Conservation (phyloP, 345 rosid species). For the Abelmoschus esculentus region DNA sequence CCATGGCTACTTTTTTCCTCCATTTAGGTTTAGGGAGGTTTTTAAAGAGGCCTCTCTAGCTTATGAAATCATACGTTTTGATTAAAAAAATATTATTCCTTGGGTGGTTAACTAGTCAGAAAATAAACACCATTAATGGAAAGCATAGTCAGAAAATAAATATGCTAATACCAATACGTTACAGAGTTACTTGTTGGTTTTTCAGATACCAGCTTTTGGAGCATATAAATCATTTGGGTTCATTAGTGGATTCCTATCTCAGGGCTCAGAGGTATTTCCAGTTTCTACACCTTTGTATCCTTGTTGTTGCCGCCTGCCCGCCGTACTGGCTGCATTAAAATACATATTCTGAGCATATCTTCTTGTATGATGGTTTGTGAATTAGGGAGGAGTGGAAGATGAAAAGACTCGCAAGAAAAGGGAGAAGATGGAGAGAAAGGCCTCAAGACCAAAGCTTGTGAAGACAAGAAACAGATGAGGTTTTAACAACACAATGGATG, state of each 20-base stretch:
- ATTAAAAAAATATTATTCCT: no score
- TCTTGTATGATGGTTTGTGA: slow-evolving; percentile 7
- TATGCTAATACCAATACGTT: no score
- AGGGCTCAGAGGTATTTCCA: slow-evolving; percentile 56
- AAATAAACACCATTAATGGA: no score
- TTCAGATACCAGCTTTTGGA: slow-evolving; percentile 78
- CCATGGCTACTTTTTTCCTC: no score
- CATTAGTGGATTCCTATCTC: slow-evolving; percentile 48
- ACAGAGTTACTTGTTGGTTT: background rate
- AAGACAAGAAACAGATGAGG: slow-evolving; percentile 56
- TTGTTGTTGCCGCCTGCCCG: no score
- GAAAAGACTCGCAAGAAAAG: slow-evolving; percentile 83
- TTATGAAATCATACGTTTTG: no score
- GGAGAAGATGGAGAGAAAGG: slow-evolving; percentile 86
- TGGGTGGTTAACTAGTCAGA: no score
- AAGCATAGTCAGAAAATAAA: no score
- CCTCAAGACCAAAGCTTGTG: slow-evolving; percentile 55
- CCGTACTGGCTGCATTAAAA: background rate
- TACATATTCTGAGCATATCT: background rate
- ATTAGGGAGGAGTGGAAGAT: slow-evolving; percentile 62
- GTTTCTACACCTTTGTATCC: background rate
- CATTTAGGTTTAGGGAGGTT: background rate
- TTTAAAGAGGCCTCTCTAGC: no score
- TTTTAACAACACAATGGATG: background rate
- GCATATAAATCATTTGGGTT: slow-evolving; percentile 57